Conservation (phyloP, 805 yeast species). For the Wickerhamomyces ciferrii region DNA sequence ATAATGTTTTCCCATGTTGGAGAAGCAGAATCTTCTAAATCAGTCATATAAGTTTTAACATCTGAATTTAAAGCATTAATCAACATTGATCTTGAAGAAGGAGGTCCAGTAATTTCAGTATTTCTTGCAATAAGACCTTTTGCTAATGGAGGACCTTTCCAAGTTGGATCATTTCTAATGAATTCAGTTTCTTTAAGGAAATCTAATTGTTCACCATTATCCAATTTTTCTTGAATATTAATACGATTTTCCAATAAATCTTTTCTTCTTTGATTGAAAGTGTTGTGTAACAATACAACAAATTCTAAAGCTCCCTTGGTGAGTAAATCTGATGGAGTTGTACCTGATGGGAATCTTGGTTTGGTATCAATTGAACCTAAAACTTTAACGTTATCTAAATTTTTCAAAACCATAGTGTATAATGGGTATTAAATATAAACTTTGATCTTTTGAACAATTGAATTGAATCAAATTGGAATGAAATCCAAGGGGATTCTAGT, state of each 20-base stretch:
- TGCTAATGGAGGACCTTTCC: slow-evolving; percentile 73
- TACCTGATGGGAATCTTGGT: slow-evolving; percentile 31
- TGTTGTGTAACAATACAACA: slow-evolving; percentile 66
- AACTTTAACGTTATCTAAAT: slow-evolving; percentile 28
- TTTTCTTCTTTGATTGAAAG: slow-evolving; percentile 58
- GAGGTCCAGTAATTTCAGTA: slow-evolving; percentile 84
- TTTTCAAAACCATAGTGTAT: neutral
- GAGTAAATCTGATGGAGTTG: slow-evolving; percentile 32
- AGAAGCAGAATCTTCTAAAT: slow-evolving; percentile 80
- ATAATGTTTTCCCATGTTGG: slow-evolving; percentile 82
- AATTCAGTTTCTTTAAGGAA: slow-evolving; percentile 60
- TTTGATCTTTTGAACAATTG: too few relatives aligned
- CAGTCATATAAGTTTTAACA: slow-evolving; percentile 82
- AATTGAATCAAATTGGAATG: too few relatives aligned
- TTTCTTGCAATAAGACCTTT: slow-evolving; percentile 70
- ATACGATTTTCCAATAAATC: slow-evolving; percentile 57
- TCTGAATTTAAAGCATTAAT: slow-evolving; percentile 75
- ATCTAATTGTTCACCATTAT: slow-evolving; percentile 49
- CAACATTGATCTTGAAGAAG: slow-evolving; percentile 71
- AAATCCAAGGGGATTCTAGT: too few relatives aligned
- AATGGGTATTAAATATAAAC: neutral
- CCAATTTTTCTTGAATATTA: slow-evolving; percentile 51
- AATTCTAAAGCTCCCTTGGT: slow-evolving; percentile 51
- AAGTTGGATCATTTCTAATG: slow-evolving; percentile 66
- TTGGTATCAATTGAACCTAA: slow-evolving; percentile 25